Conservation (phyloP, 2,329 filamentous ascomycete genomes). For the Cordyceps militaris region DNA sequence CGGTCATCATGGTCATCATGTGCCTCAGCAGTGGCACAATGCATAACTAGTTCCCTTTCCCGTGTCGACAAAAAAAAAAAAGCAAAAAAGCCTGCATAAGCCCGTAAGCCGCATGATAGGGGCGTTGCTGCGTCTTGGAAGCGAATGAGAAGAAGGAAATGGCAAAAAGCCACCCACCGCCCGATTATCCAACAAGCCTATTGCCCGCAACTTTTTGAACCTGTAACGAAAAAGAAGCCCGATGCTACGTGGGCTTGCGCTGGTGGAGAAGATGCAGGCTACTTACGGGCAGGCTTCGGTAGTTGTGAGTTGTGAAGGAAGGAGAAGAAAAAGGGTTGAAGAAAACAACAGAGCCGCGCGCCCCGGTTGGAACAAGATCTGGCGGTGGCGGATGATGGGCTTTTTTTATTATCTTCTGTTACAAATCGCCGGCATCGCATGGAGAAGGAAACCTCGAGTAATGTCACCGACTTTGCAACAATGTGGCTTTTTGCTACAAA, state of each 20-base stretch:
- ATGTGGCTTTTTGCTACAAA: neutral
- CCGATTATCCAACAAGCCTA: too few species aligned
- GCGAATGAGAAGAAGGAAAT: neutral
- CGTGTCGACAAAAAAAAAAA: neutral
- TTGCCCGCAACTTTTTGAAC: too few species aligned
- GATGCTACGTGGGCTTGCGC: slow-evolving; percentile 11
- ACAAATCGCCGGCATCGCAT: neutral
- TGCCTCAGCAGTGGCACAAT: neutral
- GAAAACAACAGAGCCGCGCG: too few species aligned
- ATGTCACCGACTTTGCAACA: slow-evolving; percentile 6
- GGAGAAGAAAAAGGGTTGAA: neutral
- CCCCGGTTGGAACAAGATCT: neutral
- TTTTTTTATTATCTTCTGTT: neutral
- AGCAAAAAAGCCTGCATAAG: neutral
- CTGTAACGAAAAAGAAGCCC: neutral
- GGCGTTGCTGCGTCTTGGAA: neutral
- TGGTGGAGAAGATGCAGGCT: neutral
- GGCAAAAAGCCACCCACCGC: neutral
- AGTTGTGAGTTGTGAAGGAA: too few species aligned
- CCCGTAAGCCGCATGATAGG: neutral
- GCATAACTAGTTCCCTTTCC: neutral
- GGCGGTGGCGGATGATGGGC: slow-evolving; percentile 4
- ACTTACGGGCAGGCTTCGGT: neutral
- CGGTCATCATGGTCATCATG: neutral
- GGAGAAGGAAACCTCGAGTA: slow-evolving; percentile 10